phyloP scores from a whole-genome alignment of 2,329 filamentous ascomycete species.

The Rhinocladiella similis region DNA sequence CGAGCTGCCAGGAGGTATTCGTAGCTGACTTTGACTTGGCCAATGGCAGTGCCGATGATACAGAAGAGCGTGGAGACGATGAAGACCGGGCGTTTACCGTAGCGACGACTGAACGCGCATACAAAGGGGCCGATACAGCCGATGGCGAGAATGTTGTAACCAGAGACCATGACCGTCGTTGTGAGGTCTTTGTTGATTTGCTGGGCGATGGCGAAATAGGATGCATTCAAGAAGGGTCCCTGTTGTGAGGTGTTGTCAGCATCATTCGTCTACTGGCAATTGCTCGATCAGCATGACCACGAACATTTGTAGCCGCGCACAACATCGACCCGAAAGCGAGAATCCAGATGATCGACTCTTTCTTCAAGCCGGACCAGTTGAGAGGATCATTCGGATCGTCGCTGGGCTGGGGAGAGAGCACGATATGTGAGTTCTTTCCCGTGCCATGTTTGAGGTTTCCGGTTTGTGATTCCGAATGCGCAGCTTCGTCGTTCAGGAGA shows the following conservation, averaged over 20 bases:
- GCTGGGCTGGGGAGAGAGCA: slow-evolving; percentile 28
- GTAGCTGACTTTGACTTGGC: slow-evolving; percentile 22
- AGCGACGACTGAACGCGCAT: slow-evolving; percentile 45
- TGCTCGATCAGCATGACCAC: neutral
- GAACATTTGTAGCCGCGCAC: slow-evolving; percentile 26
- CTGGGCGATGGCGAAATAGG: slow-evolving; percentile 22
- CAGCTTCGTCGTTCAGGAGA: neutral
- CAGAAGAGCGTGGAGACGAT: slow-evolving; percentile 26
- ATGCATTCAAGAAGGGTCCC: slow-evolving; percentile 26
- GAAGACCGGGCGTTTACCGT: slow-evolving; percentile 37
- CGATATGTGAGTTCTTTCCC: slow-evolving; percentile 24
- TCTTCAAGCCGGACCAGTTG: slow-evolving; percentile 25
- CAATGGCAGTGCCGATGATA: slow-evolving; percentile 25
- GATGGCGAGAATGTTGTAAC: slow-evolving; percentile 26
- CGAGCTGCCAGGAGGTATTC: slow-evolving; percentile 27
- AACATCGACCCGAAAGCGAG: slow-evolving; percentile 33
- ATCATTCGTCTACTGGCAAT: neutral
- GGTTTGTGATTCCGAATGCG: neutral
- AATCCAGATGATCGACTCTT: slow-evolving; percentile 28
- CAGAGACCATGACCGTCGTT: slow-evolving; percentile 23
- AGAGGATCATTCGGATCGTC: slow-evolving; percentile 32
- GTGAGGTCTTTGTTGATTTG: slow-evolving; percentile 22
- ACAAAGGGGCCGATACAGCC: slow-evolving; percentile 26
- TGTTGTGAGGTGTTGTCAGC: neutral
- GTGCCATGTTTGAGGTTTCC: slow-evolving; percentile 32